Conservation (phyloP, 371 early-diverging fungal genomes). For the Syncephalastrum monosporum region DNA sequence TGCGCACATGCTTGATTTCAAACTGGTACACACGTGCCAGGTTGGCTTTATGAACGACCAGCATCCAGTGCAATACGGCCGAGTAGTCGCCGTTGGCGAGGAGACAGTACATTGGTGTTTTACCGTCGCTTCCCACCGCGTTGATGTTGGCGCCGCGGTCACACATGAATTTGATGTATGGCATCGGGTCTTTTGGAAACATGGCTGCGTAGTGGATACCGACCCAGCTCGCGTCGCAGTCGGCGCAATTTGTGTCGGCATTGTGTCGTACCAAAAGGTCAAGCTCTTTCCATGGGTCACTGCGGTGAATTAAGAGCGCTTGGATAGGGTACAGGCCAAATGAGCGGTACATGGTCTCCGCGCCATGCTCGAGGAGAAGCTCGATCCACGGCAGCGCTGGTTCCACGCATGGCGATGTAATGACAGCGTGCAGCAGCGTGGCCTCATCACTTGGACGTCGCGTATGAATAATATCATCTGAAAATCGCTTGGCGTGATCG, state of each 20-base stretch:
- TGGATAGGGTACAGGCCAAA: conserved; percentile 42
- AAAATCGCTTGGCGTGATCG: too few species aligned
- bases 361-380: conserved; percentile 46
- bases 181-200: conserved; percentile 42
- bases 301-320: conserved; percentile 31
- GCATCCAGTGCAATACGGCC: conserved; percentile 8
- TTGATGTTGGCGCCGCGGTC: conserved; percentile 52
- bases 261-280: conserved; percentile 38
- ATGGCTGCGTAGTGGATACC: conserved; percentile 71
- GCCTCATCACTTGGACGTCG: too few species aligned
- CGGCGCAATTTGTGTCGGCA: conserved; percentile 57
- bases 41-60: too few species aligned
- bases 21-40: too few species aligned
- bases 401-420: too few species aligned
- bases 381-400: conserved; percentile 27
- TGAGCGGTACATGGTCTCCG: conserved; percentile 45
- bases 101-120: conserved; percentile 35
- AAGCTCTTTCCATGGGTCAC: conserved; percentile 41
- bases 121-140: conserved; percentile 29
- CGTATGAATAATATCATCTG: too few species aligned
- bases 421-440: too few species aligned
- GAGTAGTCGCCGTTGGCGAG: conserved; percentile 26
- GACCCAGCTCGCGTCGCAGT: conserved; percentile 71
- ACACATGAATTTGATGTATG: conserved; percentile 23
- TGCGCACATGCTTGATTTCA: too few species aligned